These are phyloP conservation scores for Talaromyces sp. DNA, from an alignment of 2,329 filamentous ascomycete genomes.

Conservation along the genomic window DNA sequence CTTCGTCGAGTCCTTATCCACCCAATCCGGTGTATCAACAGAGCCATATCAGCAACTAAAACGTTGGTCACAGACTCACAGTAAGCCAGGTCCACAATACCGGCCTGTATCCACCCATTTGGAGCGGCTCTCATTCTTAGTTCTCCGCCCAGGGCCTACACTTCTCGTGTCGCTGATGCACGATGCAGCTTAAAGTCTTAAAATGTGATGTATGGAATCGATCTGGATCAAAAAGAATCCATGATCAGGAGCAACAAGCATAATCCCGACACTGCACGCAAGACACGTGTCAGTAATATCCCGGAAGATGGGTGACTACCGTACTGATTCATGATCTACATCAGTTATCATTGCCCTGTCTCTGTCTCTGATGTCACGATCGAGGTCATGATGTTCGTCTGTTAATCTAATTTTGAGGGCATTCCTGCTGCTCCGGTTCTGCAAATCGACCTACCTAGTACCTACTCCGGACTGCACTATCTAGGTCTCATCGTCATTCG, in stretches of 20 bases:
- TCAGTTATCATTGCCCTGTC: not conserved
- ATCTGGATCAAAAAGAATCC: not conserved
- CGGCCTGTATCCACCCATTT: not conserved
- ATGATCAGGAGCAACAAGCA: constrained; percentile 8
- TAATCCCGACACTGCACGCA: not conserved
- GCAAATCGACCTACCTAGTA: not conserved
- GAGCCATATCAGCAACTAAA: not conserved
- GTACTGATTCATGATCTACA: not conserved
- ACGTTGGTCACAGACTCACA: not conserved
- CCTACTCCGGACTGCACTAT: not conserved
- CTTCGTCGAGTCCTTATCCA: not conserved
- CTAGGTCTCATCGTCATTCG: not conserved
- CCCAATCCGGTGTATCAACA: not conserved
- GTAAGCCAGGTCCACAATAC: not conserved
- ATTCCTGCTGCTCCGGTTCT: not conserved
- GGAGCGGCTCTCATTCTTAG: not conserved
- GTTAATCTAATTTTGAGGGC: not conserved
- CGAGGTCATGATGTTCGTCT: not conserved
- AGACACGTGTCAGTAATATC: not conserved
- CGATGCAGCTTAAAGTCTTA: not conserved
- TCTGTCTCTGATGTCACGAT: not conserved
- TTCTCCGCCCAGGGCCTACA: not conserved
- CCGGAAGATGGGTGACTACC: not conserved
- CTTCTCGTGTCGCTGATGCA: not conserved
- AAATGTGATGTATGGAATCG: not conserved